phyloP scores from a whole-genome alignment of 2,329 filamentous ascomycete species.

The Cyphellophora attinorum region DNA sequence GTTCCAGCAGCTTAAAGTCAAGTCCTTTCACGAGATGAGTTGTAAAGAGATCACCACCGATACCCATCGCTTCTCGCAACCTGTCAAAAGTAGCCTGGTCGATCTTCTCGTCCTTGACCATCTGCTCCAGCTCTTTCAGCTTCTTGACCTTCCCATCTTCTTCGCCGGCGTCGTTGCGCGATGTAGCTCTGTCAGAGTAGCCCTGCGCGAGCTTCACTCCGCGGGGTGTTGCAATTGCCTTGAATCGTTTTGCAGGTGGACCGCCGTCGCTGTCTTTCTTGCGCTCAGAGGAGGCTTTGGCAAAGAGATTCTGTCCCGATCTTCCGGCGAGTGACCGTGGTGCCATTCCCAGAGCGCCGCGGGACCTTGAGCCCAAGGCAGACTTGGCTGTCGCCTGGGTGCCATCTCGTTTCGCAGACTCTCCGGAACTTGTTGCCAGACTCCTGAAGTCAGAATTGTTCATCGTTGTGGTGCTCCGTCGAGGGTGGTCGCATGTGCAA shows the following conservation, averaged over 20 bases:
- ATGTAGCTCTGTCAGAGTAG: conserved; percentile 72
- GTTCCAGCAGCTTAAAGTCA: conserved; percentile 62
- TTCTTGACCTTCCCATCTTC: conserved; percentile 48
- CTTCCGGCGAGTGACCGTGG: conserved; percentile 46
- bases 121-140: conserved; percentile 70
- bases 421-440: conserved; percentile 44
- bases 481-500: background rate
- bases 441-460: conserved; percentile 93
- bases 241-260: conserved; percentile 62
- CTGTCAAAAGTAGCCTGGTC: conserved; percentile 69
- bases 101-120: conserved; percentile 74
- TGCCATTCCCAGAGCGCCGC: conserved; percentile 84
- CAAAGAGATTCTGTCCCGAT: conserved; percentile 63
- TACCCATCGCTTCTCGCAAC: conserved; percentile 60
- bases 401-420: conserved; percentile 1
- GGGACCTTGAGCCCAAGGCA: conserved; percentile 65
- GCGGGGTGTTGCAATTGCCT: conserved; percentile 65
- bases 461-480: no score
- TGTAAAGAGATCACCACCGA: conserved; percentile 68
- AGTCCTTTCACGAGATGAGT: conserved; percentile 89
- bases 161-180: conserved; percentile 44
- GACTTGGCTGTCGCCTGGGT: conserved; percentile 38
- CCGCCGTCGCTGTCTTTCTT: conserved; percentile 43
- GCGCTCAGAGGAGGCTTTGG: conserved; percentile 71
- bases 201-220: conserved; percentile 70